phyloP scores from a whole-genome alignment of 768 basidiomycete genomes.

The Tricholoma matsutake region DNA sequence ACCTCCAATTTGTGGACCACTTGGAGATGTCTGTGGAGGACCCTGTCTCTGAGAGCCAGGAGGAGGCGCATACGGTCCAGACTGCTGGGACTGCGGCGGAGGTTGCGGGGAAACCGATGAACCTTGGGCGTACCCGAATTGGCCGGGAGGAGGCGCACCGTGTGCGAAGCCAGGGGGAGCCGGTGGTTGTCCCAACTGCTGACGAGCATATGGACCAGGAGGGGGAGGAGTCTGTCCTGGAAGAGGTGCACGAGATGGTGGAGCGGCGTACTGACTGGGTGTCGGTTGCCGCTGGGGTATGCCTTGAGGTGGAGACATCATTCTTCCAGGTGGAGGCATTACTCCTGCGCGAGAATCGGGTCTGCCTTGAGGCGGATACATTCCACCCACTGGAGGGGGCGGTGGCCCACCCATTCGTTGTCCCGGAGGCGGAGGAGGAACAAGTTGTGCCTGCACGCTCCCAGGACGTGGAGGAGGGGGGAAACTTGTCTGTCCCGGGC shows the following conservation, averaged over 20 bases:
- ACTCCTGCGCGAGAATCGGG: constrained; percentile 23
- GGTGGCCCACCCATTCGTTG: constrained; percentile 30
- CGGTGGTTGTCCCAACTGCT: constrained; percentile 23
- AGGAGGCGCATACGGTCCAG: constrained; percentile 44
- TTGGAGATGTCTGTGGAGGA: constrained; percentile 17
- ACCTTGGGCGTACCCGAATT: constrained; percentile 25
- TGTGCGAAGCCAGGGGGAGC: constrained; percentile 37
- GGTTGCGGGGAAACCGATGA: constrained; percentile 15
- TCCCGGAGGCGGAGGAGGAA: constrained; percentile 39
- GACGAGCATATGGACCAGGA: constrained; percentile 36
- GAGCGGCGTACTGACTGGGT: constrained; percentile 49
- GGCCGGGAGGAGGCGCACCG: constrained; percentile 26
- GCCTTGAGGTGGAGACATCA: constrained; percentile 47
- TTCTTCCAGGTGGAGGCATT: constrained; percentile 37
- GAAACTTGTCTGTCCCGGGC: constrained; percentile 39
- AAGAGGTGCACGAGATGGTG: constrained; percentile 38
- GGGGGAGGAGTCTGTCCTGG: constrained; percentile 44
- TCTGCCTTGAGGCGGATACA: constrained; percentile 31
- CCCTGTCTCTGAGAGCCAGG: constrained; percentile 29
- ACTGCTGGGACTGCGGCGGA: constrained; percentile 21
- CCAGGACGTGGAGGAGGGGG: constrained; percentile 65
- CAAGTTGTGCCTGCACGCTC: constrained; percentile 50
- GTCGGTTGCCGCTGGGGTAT: constrained; percentile 39
- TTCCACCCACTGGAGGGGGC: constrained; percentile 26
- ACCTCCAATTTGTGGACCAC: constrained; percentile 13